Base-by-base conservation (phyloP, 169 alveolate species). In the Eimeria praecox region DNA sequence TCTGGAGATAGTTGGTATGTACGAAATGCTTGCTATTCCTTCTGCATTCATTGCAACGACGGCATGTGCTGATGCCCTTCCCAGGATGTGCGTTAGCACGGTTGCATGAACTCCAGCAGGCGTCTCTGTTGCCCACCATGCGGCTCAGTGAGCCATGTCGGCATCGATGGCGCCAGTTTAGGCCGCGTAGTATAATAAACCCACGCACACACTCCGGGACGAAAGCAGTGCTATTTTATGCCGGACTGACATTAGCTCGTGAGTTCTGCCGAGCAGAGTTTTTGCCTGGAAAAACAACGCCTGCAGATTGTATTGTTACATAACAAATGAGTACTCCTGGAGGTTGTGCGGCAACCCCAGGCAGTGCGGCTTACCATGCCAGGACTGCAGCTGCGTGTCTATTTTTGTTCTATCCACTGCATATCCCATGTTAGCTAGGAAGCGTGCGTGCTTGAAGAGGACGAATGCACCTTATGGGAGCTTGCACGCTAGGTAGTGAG, bases 61-160 rank as follows among this genome's bases (percentile, higher is more conserved):
- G 33, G 6, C 54, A 38, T 24, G n/a, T 62, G 38, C 9, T 20
- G 35, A 66, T 71, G 20, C 52, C 83, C 49, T 35, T 73, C 33
- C 49, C 30, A 73, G 83, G 83, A 73, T 35, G 83, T 73, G 83
- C 83, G 83, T 4, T 14, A 20, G 83, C 52, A 18, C 38, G 46
- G 35, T n/a, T 8, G 0, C 49, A n/a, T 38, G 52, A 14, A 20
- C 83, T 5, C 52, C 18, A 35, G 49, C 18, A 44, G 46, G 30
- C 10, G 44, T 27, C 18, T 64, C 71, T 3, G 71, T 66, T 16
- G 77, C 77, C 6, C 77, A 66, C 77, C 42, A 69, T 35, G 30
- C 27, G 38, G 82, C 82, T 71, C 82, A 33, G 33, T 12, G 30
- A 71, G n/a, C n/a, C n/a, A n/a, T n/a, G n/a, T n/a, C n/a, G 27